These are phyloP conservation scores for Podosphaera fusca DNA, from an alignment of 2,329 filamentous ascomycete genomes.

Conservation along the genomic window DNA sequence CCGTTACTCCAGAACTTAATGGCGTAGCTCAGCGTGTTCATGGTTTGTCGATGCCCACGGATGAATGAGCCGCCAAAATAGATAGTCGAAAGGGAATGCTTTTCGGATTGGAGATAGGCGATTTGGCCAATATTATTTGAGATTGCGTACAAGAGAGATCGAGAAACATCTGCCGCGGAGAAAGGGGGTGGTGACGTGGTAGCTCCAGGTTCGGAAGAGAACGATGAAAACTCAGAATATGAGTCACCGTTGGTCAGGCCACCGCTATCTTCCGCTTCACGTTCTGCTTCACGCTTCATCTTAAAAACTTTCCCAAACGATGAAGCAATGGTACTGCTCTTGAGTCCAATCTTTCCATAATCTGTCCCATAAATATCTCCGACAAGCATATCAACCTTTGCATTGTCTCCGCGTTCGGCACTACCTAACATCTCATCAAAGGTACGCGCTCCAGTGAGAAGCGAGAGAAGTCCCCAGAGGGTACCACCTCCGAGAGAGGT, in stretches of 20 bases:
- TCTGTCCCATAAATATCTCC: constrained; percentile 95
- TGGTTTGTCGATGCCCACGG: constrained; percentile 84
- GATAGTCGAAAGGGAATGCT: constrained; percentile 74
- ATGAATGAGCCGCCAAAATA: constrained; percentile 98
- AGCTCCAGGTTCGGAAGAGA: constrained; percentile 3
- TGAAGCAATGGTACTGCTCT: constrained; percentile 84
- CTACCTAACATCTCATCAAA: constrained; percentile 95
- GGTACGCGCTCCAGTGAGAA: constrained; percentile 79
- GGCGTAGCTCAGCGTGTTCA: constrained; percentile 90
- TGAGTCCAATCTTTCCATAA: constrained; percentile 88
- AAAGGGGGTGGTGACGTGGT: constrained; percentile 27
- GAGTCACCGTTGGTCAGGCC: constrained; percentile 11
- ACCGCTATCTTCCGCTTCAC: constrained; percentile 49
- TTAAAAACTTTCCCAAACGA: constrained; percentile 95
- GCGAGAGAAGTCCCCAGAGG: constrained; percentile 78
- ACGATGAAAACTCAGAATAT: neutral
- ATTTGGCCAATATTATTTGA: constrained; percentile 98
- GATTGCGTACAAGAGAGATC: constrained; percentile 81
- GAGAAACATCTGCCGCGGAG: constrained; percentile 61
- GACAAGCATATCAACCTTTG: constrained; percentile 84
- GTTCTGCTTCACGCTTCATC: constrained; percentile 68
- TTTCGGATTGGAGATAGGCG: constrained; percentile 88
- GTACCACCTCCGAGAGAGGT: constrained; percentile 93
- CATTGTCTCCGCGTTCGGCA: constrained; percentile 78
- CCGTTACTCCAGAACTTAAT: constrained; percentile 97